Evolutionary conservation across 495 filamentous ascomycete species (phyloP), one percentile per base, ranked within the genome.

Genomic region (Daldinia loculata): DNA sequence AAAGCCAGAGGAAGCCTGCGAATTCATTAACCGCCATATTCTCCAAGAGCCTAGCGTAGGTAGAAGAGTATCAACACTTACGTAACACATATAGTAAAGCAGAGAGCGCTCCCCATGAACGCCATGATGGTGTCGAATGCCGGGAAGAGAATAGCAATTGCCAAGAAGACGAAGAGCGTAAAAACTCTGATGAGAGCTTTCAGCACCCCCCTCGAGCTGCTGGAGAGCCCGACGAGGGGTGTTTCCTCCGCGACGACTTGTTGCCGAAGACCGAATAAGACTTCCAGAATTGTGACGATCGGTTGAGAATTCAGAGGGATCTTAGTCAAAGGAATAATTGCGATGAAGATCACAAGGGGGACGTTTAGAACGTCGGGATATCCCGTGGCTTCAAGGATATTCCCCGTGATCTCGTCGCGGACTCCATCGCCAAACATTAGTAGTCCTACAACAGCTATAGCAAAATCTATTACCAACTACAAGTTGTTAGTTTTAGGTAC

Each of bases 1-100:
- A 99, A 99, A 22, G 92, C 85, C 27, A 97, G 78, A 3, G 95
- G 95, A 66, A 95, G 82, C 41, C 82, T 83, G 48, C 17, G 7
- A 45, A 19, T 15, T 8, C 24, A 17, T 56, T 56, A 56, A 38
- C 34, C n/a, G 41, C 43, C 19, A 24, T 48, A 36, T 38, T 15
- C 12, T 5, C 11, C 12, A 30, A 11, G 36, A 26, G 19, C 19
- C 14, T 58, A 2, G 32, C 41, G 52, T n/a, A 51, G 4, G 22
- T 53, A 53, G 14, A 30, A 76, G 51, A 64, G 43, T 11, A 12
- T n/a, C 24, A 26, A 24, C 12, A 79, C 83, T 72, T 77, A 84
- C 83, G 96, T 94, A 66, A 99, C 90, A 80, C 95, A 98, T 59
- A 98, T 95, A 12, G 91, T 91, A 77, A 97, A 97, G 76, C 94